These are phyloP conservation scores for Hibiscus syriacus DNA, from an alignment of 345 rosid genomes.

Conservation along the genomic window DNA sequence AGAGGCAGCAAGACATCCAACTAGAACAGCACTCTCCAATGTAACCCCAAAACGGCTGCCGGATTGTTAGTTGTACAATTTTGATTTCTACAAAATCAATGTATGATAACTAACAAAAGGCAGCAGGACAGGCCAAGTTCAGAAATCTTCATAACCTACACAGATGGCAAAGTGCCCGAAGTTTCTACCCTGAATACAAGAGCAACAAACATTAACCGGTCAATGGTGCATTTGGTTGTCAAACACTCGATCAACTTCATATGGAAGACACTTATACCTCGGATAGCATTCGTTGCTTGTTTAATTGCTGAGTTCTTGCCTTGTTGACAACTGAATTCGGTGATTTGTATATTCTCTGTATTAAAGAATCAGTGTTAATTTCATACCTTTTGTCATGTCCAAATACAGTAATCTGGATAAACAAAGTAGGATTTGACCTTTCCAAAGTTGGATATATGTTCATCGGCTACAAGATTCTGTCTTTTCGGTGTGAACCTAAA, in stretches of 20 bases:
- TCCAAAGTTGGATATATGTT: not conserved
- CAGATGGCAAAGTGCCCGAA: not conserved
- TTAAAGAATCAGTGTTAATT: not conserved
- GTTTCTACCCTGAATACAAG: not conserved
- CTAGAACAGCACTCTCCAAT: no score
- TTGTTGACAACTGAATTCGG: not conserved
- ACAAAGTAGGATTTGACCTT: no score
- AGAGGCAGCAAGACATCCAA: no score
- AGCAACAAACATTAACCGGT: not conserved
- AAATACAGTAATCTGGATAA: no score
- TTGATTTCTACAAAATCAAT: no score
- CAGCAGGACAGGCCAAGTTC: no score
- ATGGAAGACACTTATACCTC: constrained; percentile 32
- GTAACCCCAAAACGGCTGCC: no score
- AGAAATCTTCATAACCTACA: not conserved
- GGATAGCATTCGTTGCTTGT: constrained; percentile 75
- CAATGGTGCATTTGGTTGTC: not conserved
- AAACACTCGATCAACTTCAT: not conserved
- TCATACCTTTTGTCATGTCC: no score
- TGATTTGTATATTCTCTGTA: not conserved
- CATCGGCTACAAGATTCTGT: constrained; percentile 11
- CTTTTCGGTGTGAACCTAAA: not conserved
- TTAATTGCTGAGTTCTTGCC: constrained; percentile 44
- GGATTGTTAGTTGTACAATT: no score
- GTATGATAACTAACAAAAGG: no score